Percentiles rank a stretch among this genome's conserved stretches.
These are phyloP conservation scores for Drechslera avenae DNA, from an alignment of 2,329 filamentous ascomycete species.

Conservation along the genomic window DNA sequence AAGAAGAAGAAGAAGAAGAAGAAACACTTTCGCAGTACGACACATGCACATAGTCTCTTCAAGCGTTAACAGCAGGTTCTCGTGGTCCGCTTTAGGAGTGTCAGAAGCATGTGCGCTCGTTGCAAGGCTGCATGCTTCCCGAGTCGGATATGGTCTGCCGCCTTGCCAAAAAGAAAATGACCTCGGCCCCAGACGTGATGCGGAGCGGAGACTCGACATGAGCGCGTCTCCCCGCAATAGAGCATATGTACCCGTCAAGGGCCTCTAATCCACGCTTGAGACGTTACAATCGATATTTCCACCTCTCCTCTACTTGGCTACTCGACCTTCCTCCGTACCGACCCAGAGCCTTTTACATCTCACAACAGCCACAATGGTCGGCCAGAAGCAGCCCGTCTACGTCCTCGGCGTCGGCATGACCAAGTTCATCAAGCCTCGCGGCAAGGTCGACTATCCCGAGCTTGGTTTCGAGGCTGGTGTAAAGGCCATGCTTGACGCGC, in stretches of 20 bases:
- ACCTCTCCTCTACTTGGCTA: constrained; percentile 6
- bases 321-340: not conserved
- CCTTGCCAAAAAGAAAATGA: constrained; percentile 21
- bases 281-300: not conserved
- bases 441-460: constrained; percentile 93
- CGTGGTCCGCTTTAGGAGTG: too few relatives aligned
- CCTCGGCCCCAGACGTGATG: constrained; percentile 31
- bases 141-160: constrained; percentile 28
- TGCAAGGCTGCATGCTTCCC: too few relatives aligned
- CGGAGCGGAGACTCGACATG: constrained; percentile 21
- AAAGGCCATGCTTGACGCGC: constrained; percentile 80
- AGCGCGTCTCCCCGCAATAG: constrained; percentile 6
- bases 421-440: constrained; percentile 96
- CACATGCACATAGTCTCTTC: too few relatives aligned
- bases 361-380: constrained; percentile 53
- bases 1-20: too few relatives aligned
- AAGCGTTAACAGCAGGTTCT: too few relatives aligned
- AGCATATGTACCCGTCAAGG: not conserved
- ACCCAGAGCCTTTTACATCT: not conserved
- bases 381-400: constrained; percentile 68
- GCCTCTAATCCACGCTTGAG: not conserved
- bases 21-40: too few relatives aligned
- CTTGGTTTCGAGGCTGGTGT: constrained; percentile 90
- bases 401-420: constrained; percentile 98
- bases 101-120: too few relatives aligned